Conservation (phyloP, 2,329 filamentous ascomycete species). For the Xylaria arbuscula region DNA sequence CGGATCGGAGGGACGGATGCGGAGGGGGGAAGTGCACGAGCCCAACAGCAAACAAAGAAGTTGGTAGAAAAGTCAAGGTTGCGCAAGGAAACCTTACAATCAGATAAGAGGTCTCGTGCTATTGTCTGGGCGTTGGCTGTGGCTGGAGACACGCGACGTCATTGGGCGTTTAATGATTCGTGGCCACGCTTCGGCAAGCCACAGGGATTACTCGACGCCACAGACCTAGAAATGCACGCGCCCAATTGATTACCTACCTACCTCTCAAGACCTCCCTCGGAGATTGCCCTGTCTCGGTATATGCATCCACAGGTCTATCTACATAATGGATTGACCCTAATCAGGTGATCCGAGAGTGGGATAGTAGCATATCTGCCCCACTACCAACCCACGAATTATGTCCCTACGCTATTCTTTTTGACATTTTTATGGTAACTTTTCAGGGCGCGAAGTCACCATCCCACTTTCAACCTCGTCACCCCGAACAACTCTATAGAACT, state of each 20-base stretch:
- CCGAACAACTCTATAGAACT: slow-evolving; percentile 70
- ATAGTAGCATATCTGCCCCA: slow-evolving; percentile 32
- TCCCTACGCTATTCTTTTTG: slow-evolving; percentile 32
- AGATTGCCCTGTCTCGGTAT: not conserved
- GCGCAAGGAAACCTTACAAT: slow-evolving; percentile 37
- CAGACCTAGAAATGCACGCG: not conserved
- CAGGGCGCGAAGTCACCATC: slow-evolving; percentile 41
- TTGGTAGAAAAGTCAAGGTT: slow-evolving; percentile 37
- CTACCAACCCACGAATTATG: slow-evolving; percentile 37
- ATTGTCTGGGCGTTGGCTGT: slow-evolving; percentile 38
- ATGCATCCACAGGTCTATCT: not conserved
- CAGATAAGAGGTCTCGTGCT: slow-evolving; percentile 45
- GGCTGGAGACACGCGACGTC: slow-evolving; percentile 38
- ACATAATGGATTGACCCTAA: slow-evolving; percentile 41
- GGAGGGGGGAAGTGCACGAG: slow-evolving; percentile 39
- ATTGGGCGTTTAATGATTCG: slow-evolving; percentile 30
- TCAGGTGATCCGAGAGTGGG: slow-evolving; percentile 43
- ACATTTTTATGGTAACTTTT: slow-evolving; percentile 47
- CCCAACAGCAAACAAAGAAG: slow-evolving; percentile 39
- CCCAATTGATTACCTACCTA: not conserved
- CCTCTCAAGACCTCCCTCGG: not conserved
- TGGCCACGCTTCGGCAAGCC: slow-evolving; percentile 21
- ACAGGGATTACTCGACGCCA: not conserved
- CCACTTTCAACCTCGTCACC: slow-evolving; percentile 50
- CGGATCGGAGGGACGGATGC: slow-evolving; percentile 36